Base-by-base conservation (phyloP, 1,139 yeast genomes). In the Zhuliangozyma parablackwelliae region DNA sequence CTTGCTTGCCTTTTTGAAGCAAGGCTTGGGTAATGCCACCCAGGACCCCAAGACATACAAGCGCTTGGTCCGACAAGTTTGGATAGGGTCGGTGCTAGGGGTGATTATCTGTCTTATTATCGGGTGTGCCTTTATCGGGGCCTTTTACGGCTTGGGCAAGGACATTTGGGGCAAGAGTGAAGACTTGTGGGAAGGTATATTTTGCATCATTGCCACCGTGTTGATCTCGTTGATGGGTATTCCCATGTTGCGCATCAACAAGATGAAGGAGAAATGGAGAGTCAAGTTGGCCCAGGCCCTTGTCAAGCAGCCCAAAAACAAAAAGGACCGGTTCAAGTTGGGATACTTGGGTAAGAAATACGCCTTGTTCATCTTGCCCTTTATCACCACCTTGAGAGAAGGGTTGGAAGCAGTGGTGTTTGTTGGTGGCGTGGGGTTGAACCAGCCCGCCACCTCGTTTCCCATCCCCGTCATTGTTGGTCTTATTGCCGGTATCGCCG, bases 391-490 rank as follows among this genome's bases (percentile, higher is more conserved):
- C 35, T 69, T 88, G 44, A 78, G 96, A 68, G 96, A 88, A 71
- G 96, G 96, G 45, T 69, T 88, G 46, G 96, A 88, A 67, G 96
- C 95, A 3, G 92, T 88, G 35, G 90, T 87, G 21, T 87, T 87
- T 54, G 82, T 88, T 40, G 96, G 96, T 30, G 96, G 96, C 53
- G 86, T 89, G 31, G 95, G 95, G 47, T 74, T 89, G 26, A 75
- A 78, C 38, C 76, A 78, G 38, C 92, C 95, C 10, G 78, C 89
- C 10, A 61, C 82, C 6, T 78, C 96, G 0, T 85, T 87, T 72
- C 96, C 96, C 42, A 61, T 89, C 47, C 92, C 96, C 10, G 95
- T 87, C 32, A 63, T 87, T 42, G 60, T 76, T 48, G 97, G 96
- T 46, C 61, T 87, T 35, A 62, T 81, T 47, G 80, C 85, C n/a